These are phyloP conservation scores for Petunia hybrid DNA, from an alignment of 305 asterid genomes.

Conservation along the genomic window DNA sequence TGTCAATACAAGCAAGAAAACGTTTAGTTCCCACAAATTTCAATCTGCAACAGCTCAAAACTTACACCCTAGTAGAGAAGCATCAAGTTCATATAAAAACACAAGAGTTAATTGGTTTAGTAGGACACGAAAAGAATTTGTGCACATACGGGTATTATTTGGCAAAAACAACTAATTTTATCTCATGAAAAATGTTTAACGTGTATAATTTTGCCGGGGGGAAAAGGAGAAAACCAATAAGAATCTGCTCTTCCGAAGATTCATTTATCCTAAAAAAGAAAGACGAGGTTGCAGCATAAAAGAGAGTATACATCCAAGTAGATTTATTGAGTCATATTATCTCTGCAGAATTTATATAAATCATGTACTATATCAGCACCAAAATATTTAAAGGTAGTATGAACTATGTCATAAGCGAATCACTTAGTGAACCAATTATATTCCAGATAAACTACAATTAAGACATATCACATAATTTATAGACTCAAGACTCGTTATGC, in stretches of 20 bases:
- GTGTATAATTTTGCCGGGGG: neutral
- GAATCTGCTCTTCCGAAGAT: neutral
- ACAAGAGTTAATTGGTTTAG: neutral
- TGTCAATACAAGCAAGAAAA: conserved; percentile 40
- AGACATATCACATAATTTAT: conserved; percentile 17
- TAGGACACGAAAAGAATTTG: neutral
- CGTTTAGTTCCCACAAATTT: neutral
- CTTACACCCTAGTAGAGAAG: conserved; percentile 14
- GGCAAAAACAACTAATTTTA: neutral
- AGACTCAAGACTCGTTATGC: conserved; percentile 1
- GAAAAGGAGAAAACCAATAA: neutral
- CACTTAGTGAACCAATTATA: conserved; percentile 3
- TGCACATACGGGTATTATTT: neutral
- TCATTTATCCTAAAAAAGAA: neutral
- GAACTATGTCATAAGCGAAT: neutral
- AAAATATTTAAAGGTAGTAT: neutral
- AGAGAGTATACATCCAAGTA: too few relatives aligned
- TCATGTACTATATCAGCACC: neutral
- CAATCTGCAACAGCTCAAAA: conserved; percentile 15
- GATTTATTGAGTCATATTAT: too few relatives aligned
- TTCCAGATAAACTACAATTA: conserved; percentile 26
- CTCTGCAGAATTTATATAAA: conserved; percentile 11
- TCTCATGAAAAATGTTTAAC: neutral
- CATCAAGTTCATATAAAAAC: neutral
- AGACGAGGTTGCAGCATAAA: too few relatives aligned